Percentiles rank a stretch among this genome's conserved stretches.
Conservation (phyloP, 345 rosid genomes). For the Pistacia vera region DNA sequence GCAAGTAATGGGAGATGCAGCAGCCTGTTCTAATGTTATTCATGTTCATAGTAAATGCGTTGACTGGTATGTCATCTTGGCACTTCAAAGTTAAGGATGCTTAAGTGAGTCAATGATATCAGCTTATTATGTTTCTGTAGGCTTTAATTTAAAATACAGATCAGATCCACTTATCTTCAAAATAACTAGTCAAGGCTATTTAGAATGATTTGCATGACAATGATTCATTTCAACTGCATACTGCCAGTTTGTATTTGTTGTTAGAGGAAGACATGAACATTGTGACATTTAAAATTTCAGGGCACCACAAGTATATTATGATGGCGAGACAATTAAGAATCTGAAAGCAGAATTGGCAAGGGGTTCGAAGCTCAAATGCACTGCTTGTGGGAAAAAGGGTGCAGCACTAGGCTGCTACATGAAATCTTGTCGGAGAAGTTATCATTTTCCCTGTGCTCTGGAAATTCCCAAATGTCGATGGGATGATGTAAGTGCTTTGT, state of each 20-base stretch:
- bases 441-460: conserved; percentile 78
- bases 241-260: not conserved
- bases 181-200: not conserved
- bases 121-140: not conserved
- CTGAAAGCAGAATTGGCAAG: conserved; percentile 73
- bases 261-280: conserved; percentile 1
- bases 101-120: not conserved
- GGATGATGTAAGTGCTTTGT: conserved; percentile 55
- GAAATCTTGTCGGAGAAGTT: conserved; percentile 74
- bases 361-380: conserved; percentile 78
- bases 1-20: conserved; percentile 52
- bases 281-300: conserved; percentile 35
- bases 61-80: conserved; percentile 61
- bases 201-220: not conserved
- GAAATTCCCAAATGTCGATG: conserved; percentile 70
- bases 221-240: not conserved
- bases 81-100: not conserved
- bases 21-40: conserved; percentile 42
- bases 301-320: conserved; percentile 84
- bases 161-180: not conserved
- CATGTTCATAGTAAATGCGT: conserved; percentile 78
- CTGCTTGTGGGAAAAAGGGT: conserved; percentile 71
- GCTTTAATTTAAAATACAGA: not conserved
- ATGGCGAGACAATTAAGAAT: conserved; percentile 60
- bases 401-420: conserved; percentile 86